Evolutionary conservation across 805 yeast species (phyloP), one percentile per base, ranked within the genome.

Genomic region (Alloascoidea hylecoeti): DNA sequence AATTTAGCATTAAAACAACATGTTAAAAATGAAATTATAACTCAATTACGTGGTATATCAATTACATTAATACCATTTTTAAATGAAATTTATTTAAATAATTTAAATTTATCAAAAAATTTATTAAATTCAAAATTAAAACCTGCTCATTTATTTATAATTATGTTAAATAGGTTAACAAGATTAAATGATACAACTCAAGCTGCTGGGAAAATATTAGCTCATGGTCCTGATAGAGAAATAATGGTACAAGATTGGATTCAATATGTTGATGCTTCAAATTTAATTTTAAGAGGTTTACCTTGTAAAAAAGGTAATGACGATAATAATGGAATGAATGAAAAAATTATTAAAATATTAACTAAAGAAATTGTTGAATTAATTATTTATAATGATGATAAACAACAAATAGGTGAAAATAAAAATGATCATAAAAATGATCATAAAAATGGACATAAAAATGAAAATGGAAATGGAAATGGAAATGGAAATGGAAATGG

Each of bases 171-270:
- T 36, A 65, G 80, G 35, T 59, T 79, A 38, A 56, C 75, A 17
- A 62, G 73, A 43, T 69, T 68, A 44, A 61, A 67, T 41, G 72
- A 72, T 50, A 61, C 78, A 16, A 72, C 72, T 2, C 61, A 59
- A 43, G 61, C 63, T 35, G 76, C 75, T 0, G 57, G 62, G 23
- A 60, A 60, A 42, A 67, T 72, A 17, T 58, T 72, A 30, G 54
- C 58, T 15, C 63, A 63, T 38, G 51, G 53, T 4, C 42, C 49
- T 12, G 78, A 73, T 38, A 56, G 65, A 35, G 57, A 54, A 23
- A 51, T 62, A 18, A 78, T 78, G 84, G 49, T 60, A 34, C 52
- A 56, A 27, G 83, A 76, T 52, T 78, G 84, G 85, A 39, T 52
- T 9, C 47, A 56, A 36, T 59, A 60, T 41, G 69, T 75, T 32